Conservation (phyloP, 2,329 filamentous ascomycete genomes). For the Saccharata proteae region DNA sequence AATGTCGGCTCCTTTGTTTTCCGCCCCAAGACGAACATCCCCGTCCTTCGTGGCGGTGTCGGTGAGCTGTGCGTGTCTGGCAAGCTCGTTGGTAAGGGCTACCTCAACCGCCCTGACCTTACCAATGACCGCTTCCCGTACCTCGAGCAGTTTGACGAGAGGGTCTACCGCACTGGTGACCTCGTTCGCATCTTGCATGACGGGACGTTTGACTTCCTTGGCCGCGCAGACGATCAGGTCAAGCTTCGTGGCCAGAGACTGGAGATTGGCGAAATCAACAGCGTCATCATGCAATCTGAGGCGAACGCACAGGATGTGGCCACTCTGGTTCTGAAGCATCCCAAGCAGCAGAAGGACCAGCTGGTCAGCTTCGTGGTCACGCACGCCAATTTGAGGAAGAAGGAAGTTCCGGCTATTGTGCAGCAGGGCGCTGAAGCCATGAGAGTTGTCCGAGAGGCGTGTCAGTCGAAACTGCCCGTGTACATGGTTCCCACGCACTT, state of each 20-base stretch:
- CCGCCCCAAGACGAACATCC: slow-evolving; percentile 52
- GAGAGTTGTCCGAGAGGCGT: slow-evolving; percentile 37
- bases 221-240: slow-evolving; percentile 80
- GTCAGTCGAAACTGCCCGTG: slow-evolving; percentile 55
- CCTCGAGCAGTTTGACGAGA: slow-evolving; percentile 34
- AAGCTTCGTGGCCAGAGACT: slow-evolving; percentile 82
- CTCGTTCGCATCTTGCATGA: slow-evolving; percentile 72
- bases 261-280: slow-evolving; percentile 85
- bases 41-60: slow-evolving; percentile 65
- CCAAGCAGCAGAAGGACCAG: slow-evolving; percentile 64
- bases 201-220: slow-evolving; percentile 74
- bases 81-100: slow-evolving; percentile 77
- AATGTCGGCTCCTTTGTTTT: slow-evolving; percentile 82
- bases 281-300: slow-evolving; percentile 56
- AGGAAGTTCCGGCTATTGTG: slow-evolving; percentile 13
- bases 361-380: slow-evolving; percentile 59
- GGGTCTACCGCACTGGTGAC: slow-evolving; percentile 78
- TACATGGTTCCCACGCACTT: slow-evolving; percentile 92
- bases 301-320: slow-evolving; percentile 53
- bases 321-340: slow-evolving; percentile 64
- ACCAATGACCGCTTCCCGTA: slow-evolving; percentile 65
- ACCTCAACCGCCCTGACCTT: slow-evolving; percentile 68
- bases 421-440: slow-evolving; percentile 9
- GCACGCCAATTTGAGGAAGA: slow-evolving; percentile 10
- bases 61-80: slow-evolving; percentile 86